Evolutionary conservation across 768 basidiomycete genomes (phyloP).

Genomic region (Boletales sp.): DNA sequence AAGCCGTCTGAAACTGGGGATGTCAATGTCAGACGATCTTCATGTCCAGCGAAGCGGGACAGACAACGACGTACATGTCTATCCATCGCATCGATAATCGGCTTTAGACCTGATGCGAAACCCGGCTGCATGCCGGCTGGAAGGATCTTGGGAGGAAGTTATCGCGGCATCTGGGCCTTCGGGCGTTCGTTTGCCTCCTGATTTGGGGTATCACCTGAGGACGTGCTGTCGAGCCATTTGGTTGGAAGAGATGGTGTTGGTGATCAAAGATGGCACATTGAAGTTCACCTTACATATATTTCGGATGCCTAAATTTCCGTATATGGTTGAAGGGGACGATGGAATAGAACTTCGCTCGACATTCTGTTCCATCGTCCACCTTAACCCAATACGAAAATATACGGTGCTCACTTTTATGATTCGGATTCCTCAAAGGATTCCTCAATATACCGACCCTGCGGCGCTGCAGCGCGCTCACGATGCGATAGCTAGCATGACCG

Average conservation of each 20-base stretch:
- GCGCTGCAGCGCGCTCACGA: constrained; percentile 20
- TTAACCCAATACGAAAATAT: no score
- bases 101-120: constrained; percentile 71
- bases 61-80: constrained; percentile 47
- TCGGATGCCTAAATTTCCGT: no score
- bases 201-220: not conserved
- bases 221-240: constrained; percentile 5
- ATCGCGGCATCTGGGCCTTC: constrained; percentile 4
- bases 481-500: constrained; percentile 11
- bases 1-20: constrained; percentile 46
- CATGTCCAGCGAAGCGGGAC: constrained; percentile 1
- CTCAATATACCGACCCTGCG: no score
- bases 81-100: constrained; percentile 69
- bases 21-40: constrained; percentile 1
- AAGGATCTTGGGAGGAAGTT: constrained; percentile 70
- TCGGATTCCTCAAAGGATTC: no score
- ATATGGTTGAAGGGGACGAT: no score
- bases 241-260: not conserved
- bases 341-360: no score
- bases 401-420: no score
- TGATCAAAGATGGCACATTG: not conserved
- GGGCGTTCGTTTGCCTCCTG: not conserved
- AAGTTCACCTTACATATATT: no score
- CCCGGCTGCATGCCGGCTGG: constrained; percentile 78
- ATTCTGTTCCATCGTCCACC: no score